A percentile compares a stretch with the other conserved stretches of the same genome.
phyloP scores from a whole-genome alignment of 257 asterid species.

The Ocimum tenuiflorum region DNA sequence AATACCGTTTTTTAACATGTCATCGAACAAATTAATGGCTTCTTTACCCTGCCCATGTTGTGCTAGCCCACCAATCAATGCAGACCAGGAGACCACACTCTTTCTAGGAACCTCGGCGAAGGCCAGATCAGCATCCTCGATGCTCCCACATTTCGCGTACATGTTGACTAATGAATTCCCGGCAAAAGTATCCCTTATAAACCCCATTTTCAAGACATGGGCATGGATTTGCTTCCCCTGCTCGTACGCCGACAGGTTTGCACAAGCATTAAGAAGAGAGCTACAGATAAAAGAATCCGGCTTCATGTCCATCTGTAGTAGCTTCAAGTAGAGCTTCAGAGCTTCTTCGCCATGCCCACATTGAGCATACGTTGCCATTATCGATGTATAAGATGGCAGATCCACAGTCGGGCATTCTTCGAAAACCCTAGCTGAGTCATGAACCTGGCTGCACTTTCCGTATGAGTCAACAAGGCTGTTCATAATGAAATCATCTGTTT shows the following conservation, averaged over 20 bases:
- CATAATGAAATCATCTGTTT: constrained; percentile 40
- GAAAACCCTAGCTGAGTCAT: constrained; percentile 52
- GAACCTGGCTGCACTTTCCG: constrained; percentile 44
- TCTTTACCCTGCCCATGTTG: constrained; percentile 65
- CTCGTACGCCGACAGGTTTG: constrained; percentile 67
- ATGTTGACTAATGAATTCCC: constrained; percentile 79
- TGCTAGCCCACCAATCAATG: constrained; percentile 76
- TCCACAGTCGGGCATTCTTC: constrained; percentile 53
- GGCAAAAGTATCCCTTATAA: constrained; percentile 51
- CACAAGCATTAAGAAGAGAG: constrained; percentile 68
- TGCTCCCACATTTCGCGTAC: constrained; percentile 81
- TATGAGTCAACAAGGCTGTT: constrained; percentile 62
- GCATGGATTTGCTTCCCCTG: constrained; percentile 77
- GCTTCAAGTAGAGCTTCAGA: constrained; percentile 48
- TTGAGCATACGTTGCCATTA: constrained; percentile 60
- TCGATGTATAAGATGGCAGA: constrained; percentile 64
- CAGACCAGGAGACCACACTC: constrained; percentile 67
- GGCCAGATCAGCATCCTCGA: constrained; percentile 54
- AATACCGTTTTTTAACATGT: constrained; percentile 48
- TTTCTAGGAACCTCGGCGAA: constrained; percentile 47
- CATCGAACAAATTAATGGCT: constrained; percentile 45
- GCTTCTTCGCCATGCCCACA: constrained; percentile 69
- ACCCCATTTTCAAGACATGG: constrained; percentile 56
- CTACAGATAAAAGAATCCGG: constrained; percentile 76
- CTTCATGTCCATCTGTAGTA: constrained; percentile 36